Evolutionary conservation across 768 basidiomycete species (phyloP).

Genomic region (Leccinum sublutescens): DNA sequence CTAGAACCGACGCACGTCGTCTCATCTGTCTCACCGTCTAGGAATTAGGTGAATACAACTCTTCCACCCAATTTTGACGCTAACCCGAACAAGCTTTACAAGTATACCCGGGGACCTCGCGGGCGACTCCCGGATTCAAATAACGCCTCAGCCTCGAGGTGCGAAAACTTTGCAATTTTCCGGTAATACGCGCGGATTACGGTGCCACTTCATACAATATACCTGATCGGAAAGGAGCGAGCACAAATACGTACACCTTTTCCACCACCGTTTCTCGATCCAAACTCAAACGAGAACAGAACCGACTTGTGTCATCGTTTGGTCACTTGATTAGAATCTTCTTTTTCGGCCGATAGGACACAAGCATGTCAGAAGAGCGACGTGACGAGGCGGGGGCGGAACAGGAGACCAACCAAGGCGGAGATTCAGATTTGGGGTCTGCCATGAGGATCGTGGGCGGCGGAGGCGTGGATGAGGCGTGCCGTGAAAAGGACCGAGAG

Average conservation of each 20-base stretch:
- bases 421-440: constrained; percentile 23
- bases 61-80: neutral
- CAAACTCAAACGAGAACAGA: constrained; percentile 1
- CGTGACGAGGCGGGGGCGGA: neutral
- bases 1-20: constrained; percentile 3
- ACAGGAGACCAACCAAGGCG: constrained; percentile 7
- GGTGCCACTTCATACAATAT: neutral
- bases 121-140: neutral
- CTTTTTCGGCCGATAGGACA: constrained; percentile 4
- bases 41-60: neutral
- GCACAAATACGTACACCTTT: neutral
- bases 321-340: constrained; percentile 4
- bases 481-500: constrained; percentile 15
- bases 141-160: constrained; percentile 5
- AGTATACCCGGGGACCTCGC: constrained; percentile 1
- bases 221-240: constrained; percentile 11
- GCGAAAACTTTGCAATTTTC: constrained; percentile 9
- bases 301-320: neutral
- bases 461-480: constrained; percentile 24
- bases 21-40: neutral
- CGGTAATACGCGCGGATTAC: constrained; percentile 11
- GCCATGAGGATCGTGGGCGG: constrained; percentile 27
- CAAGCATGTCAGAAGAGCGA: constrained; percentile 6
- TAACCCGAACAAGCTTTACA: neutral
- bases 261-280: constrained; percentile 1